These are phyloP conservation scores for Trypethelium eluteriae DNA, from an alignment of 495 filamentous ascomycete species.

Conservation along the genomic window DNA sequence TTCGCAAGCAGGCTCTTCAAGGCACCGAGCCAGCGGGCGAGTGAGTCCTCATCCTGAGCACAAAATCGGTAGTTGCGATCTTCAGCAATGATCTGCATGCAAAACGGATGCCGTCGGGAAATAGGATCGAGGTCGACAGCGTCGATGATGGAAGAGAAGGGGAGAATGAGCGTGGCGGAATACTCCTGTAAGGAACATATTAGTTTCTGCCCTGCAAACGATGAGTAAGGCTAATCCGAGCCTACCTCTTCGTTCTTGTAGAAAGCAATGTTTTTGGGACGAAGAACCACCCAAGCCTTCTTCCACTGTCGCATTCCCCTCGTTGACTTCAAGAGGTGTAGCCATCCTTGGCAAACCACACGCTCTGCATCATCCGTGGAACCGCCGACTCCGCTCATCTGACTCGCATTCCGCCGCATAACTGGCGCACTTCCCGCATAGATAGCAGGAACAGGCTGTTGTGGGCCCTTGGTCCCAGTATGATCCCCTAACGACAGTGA, in stretches of 20 bases:
- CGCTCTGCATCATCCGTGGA: constrained; percentile 51
- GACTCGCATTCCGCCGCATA: constrained; percentile 48
- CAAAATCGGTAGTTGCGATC: constrained; percentile 89
- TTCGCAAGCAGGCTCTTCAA: constrained; percentile 81
- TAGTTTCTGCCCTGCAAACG: neutral
- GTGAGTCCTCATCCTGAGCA: constrained; percentile 67
- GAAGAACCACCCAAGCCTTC: constrained; percentile 85
- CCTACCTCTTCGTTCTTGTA: constrained; percentile 79
- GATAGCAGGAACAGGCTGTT: constrained; percentile 19
- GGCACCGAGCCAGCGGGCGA: constrained; percentile 79
- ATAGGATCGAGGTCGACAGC: constrained; percentile 87
- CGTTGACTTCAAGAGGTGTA: constrained; percentile 77
- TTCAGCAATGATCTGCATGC: constrained; percentile 89
- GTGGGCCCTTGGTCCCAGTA: constrained; percentile 19
- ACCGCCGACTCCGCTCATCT: constrained; percentile 48
- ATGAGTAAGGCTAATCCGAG: neutral
- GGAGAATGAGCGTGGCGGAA: constrained; percentile 72
- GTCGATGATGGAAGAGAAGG: constrained; percentile 72
- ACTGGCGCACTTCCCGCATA: constrained; percentile 10
- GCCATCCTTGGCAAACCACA: constrained; percentile 85
- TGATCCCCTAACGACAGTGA: constrained; percentile 30
- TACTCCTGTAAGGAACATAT: constrained; percentile 54
- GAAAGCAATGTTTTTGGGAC: constrained; percentile 74
- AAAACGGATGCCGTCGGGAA: constrained; percentile 73
- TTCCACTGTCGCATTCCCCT: constrained; percentile 92